A percentile compares a stretch with the other conserved stretches of the same genome.
Conservation (phyloP, 148 eudicot species). For the Talinum fruticosum region DNA sequence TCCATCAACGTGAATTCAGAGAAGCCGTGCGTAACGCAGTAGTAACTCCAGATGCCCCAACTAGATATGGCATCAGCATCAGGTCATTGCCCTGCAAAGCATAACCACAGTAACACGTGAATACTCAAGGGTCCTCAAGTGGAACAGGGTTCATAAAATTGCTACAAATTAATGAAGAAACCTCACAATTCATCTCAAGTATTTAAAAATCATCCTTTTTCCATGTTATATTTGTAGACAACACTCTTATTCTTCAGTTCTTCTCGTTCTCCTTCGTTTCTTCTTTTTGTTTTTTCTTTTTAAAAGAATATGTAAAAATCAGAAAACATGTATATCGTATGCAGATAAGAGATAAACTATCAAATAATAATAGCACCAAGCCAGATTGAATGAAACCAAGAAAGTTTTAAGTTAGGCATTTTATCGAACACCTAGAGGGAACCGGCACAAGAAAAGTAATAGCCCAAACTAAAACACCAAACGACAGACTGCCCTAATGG, state of each 20-base stretch:
- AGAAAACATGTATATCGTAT: no score
- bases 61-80: slow-evolving; percentile 26
- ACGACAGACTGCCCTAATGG: no score
- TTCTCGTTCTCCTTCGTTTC: no score
- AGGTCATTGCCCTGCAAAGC: slow-evolving; percentile 32
- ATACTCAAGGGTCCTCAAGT: background rate
- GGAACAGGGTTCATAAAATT: no score
- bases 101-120: slow-evolving; percentile 2
- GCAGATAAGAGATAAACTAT: background rate
- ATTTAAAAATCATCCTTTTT: background rate
- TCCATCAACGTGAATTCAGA: slow-evolving; percentile 38
- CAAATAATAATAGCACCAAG: background rate
- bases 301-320: no score
- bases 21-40: slow-evolving; percentile 9
- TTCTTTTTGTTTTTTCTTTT: no score
- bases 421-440: slow-evolving; percentile 30
- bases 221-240: background rate
- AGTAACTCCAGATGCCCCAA: slow-evolving; percentile 22
- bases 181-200: no score
- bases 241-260: no score
- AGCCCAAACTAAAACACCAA: no score
- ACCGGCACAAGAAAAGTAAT: background rate
- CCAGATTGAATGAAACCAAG: background rate
- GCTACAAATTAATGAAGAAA: no score
- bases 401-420: slow-evolving; percentile 23